phyloP scores from a whole-genome alignment of 495 filamentous ascomycete species.

The Letharia lupina region DNA sequence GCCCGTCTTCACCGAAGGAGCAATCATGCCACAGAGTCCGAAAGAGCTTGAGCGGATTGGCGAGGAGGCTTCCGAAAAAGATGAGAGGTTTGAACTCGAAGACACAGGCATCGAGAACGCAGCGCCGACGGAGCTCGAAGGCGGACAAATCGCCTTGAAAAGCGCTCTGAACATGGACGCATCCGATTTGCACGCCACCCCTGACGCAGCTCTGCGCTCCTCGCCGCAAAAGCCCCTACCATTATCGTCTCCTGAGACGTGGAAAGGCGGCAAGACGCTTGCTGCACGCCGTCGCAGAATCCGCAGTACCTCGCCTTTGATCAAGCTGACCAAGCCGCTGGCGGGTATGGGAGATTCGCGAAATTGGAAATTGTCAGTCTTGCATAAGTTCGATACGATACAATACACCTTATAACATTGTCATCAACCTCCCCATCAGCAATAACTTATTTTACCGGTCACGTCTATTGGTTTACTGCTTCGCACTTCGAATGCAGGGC shows the following conservation, averaged over 20 bases:
- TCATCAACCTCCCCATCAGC: not conserved
- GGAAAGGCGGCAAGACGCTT: not conserved
- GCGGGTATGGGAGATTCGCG: not conserved
- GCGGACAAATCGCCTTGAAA: not conserved
- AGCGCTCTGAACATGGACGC: not conserved
- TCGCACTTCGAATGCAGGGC: too few relatives aligned
- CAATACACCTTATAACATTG: not conserved
- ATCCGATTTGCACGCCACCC: not conserved
- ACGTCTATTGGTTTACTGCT: not conserved
- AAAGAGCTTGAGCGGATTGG: constrained; percentile 15
- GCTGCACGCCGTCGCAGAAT: not conserved
- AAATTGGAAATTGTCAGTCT: not conserved
- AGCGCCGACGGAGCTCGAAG: not conserved
- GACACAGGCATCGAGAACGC: constrained; percentile 9
- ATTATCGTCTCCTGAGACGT: not conserved
- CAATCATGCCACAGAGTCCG: constrained; percentile 16
- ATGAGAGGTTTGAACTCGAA: constrained; percentile 15
- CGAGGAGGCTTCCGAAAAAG: constrained; percentile 12
- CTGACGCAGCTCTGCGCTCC: not conserved
- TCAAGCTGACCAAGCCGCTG: not conserved
- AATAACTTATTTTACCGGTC: not conserved
- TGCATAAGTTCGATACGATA: not conserved
- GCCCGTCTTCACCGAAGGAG: constrained; percentile 21
- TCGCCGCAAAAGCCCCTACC: not conserved
- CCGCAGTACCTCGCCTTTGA: not conserved